Evolutionary conservation across 805 yeast genomes (phyloP), one percentile per base, ranked within the genome.

Genomic region (Wickerhamiella kurtzmanii): DNA sequence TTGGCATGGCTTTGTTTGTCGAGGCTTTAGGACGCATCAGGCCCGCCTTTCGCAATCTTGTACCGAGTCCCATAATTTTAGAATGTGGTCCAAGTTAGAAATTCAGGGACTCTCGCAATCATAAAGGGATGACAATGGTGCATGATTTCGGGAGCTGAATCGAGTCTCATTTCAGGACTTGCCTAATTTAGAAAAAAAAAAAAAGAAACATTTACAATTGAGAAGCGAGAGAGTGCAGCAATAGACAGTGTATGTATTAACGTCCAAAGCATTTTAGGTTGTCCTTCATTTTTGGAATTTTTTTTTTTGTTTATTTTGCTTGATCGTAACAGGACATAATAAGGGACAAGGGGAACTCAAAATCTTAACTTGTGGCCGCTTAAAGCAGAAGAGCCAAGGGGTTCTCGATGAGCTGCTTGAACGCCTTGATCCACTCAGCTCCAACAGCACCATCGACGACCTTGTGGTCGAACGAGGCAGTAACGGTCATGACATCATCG

Each of bases 401-500:
- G 74, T 92, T 88, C 74, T 92, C 99, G 56, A 92, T 68, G 55
- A 87, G 79, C 60, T 74, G 74, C 78, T 92, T 92, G 69, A 92
- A 75, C 57, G 86, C 95, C 69, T 78, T 86, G 74, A 92, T 84
- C 76, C 78, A 92, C 60, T 92, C 97, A 65, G 94, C 99, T 60
- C 95, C 99, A 59, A 82, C 78, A 47, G 97, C 97, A 64, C 99
- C 99, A 63, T 92, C 99, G 53, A 89, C 80, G 51, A 82, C 81
- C 74, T 96, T 84, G 75, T 92, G 99, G 72, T 92, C 99, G 63
- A 92, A 92, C 46, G 97, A 84, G 69, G 95, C 97, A 48, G 97
- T 88, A 65, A 89, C 76, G 59, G 80, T 83, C 63, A 92, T 82
- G 62, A 82, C 81, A 61, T 85, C 94, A 60, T 87, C 96, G 62